Evolutionary conservation across 306 rosid genomes (phyloP).

Genomic region (Prunus mongolica): DNA sequence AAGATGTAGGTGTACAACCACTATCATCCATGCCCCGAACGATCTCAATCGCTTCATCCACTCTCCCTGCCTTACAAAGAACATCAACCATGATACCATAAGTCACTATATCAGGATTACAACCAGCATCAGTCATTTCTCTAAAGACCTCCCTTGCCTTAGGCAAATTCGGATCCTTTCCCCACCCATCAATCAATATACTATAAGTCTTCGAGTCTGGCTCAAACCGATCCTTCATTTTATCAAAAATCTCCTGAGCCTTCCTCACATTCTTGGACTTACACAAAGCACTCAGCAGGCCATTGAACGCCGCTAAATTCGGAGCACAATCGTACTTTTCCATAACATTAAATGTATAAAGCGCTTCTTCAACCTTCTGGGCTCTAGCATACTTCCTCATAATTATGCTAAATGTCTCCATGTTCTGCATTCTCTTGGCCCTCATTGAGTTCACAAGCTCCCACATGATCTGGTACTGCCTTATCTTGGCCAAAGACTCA

Average conservation of each 20-base stretch:
- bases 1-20: conserved; percentile 60
- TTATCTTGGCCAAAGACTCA: conserved; percentile 68
- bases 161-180: conserved; percentile 79
- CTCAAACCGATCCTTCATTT: conserved; percentile 51
- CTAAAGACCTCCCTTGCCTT: conserved; percentile 66
- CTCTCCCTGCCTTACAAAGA: conserved; percentile 86
- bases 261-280: conserved; percentile 84
- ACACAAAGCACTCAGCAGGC: conserved; percentile 71
- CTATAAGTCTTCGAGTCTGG: conserved; percentile 74
- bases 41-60: conserved; percentile 72
- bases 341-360: conserved; percentile 80
- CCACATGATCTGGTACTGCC: conserved; percentile 87
- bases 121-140: conserved; percentile 63
- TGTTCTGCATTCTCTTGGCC: conserved; percentile 54
- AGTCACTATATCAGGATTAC: conserved; percentile 79
- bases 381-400: conserved; percentile 87
- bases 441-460: conserved; percentile 76
- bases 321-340: conserved; percentile 56
- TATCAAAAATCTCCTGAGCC: conserved; percentile 86
- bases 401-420: conserved; percentile 83
- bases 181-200: conserved; percentile 86
- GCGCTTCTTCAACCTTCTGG: conserved; percentile 72
- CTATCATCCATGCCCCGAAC: conserved; percentile 62
- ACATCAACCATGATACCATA: conserved; percentile 79
- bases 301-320: conserved; percentile 74